Conservation (phyloP, 2,329 filamentous ascomycete species). For the Taxawa tesnikishii region DNA sequence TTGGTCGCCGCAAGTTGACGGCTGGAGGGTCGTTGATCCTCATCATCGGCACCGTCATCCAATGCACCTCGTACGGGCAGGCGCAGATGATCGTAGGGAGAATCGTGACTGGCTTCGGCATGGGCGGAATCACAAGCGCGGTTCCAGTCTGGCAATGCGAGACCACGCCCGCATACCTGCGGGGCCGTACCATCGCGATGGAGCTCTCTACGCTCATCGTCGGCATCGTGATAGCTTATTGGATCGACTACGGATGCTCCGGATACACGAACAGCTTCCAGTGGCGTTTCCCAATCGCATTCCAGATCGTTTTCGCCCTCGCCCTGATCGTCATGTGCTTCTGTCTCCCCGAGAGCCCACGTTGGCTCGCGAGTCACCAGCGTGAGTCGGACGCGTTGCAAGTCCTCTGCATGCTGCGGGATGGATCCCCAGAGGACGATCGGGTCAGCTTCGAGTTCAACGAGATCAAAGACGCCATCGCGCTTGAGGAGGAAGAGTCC, state of each 20-base stretch:
- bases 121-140: constrained; percentile 16
- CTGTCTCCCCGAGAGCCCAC: constrained; percentile 31
- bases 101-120: constrained; percentile 15
- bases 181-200: neutral
- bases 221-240: constrained; percentile 22
- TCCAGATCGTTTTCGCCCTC: constrained; percentile 38
- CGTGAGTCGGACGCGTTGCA: constrained; percentile 34
- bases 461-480: constrained; percentile 40
- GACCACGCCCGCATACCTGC: neutral
- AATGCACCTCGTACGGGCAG: neutral
- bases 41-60: neutral
- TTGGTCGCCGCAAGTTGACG: neutral
- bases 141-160: constrained; percentile 10
- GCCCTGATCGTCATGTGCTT: constrained; percentile 34
- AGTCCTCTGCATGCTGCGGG: constrained; percentile 40
- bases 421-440: constrained; percentile 34
- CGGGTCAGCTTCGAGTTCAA: constrained; percentile 43
- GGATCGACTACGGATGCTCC: constrained; percentile 33
- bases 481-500: constrained; percentile 23
- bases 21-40: neutral
- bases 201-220: constrained; percentile 16
- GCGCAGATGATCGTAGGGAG: constrained; percentile 18
- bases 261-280: constrained; percentile 39
- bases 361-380: constrained; percentile 32
- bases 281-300: constrained; percentile 43